Percentiles rank a stretch among this genome's conserved stretches.
These are phyloP conservation scores for Spongispora temasekensis DNA, from an alignment of 1,284 basidiomycete genomes.

Conservation along the genomic window DNA sequence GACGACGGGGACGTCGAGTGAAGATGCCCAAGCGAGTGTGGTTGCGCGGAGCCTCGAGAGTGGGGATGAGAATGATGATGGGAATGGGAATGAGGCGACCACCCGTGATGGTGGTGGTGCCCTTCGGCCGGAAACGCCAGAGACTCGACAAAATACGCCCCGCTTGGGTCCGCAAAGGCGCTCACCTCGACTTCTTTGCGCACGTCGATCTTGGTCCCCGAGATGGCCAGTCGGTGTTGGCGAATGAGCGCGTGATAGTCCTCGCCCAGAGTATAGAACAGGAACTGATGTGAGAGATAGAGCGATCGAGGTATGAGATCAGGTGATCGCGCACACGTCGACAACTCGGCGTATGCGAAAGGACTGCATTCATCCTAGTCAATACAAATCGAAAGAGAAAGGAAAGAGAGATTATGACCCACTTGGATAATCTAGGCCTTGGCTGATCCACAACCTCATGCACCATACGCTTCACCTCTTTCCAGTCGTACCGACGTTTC, in stretches of 20 bases:
- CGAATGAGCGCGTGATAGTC: constrained; percentile 81
- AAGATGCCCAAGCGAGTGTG: not conserved
- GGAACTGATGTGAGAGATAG: constrained; percentile 81
- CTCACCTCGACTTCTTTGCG: constrained; percentile 71
- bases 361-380: constrained; percentile 43
- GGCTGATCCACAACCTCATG: constrained; percentile 14
- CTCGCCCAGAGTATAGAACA: constrained; percentile 72
- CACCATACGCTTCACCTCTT: constrained; percentile 49
- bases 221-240: constrained; percentile 62
- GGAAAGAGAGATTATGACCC: not conserved
- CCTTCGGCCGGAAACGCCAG: constrained; percentile 40
- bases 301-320: constrained; percentile 68
- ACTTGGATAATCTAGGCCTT: constrained; percentile 21
- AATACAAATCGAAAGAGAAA: not conserved
- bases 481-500: constrained; percentile 53
- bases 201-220: constrained; percentile 64
- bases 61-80: constrained; percentile 12
- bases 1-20: constrained; percentile 15
- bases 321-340: constrained; percentile 62
- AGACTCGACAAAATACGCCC: constrained; percentile 55
- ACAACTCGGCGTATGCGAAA: constrained; percentile 78
- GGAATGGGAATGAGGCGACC: not conserved
- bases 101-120: constrained; percentile 30
- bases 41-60: too few species aligned
- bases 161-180: constrained; percentile 44